These are phyloP conservation scores for Pyrenophora teres DNA, from an alignment of 2,329 filamentous ascomycete species.

Conservation along the genomic window DNA sequence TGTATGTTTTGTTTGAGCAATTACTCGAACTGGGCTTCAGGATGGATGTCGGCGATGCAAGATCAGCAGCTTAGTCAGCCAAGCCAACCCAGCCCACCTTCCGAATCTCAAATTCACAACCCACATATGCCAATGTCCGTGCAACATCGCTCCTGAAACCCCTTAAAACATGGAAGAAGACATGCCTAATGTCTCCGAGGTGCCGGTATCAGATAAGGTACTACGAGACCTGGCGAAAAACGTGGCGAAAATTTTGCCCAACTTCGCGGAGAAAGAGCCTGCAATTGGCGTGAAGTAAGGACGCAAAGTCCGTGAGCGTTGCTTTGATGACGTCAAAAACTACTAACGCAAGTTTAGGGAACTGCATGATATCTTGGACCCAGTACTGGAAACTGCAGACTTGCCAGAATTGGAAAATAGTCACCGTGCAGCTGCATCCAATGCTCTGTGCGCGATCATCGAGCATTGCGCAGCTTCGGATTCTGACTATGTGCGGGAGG, in stretches of 20 bases:
- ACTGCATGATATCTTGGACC: constrained; percentile 33
- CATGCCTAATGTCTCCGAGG: neutral
- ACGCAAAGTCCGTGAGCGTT: constrained; percentile 43
- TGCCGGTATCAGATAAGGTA: constrained; percentile 33
- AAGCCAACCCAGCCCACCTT: neutral
- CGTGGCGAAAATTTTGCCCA: constrained; percentile 30
- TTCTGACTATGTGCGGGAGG: constrained; percentile 29
- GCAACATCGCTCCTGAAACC: neutral
- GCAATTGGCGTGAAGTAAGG: constrained; percentile 44
- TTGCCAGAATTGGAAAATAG: constrained; percentile 37
- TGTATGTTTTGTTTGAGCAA: no score
- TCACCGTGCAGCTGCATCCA: constrained; percentile 54
- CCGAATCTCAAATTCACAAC: constrained; percentile 3
- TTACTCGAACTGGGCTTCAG: no score
- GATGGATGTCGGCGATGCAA: neutral
- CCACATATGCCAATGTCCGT: constrained; percentile 3
- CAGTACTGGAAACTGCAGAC: constrained; percentile 42
- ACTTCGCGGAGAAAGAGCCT: constrained; percentile 31
- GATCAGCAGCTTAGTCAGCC: constrained; percentile 4
- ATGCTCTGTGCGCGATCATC: constrained; percentile 52
- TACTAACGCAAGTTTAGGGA: constrained; percentile 35
- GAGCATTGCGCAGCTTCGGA: constrained; percentile 46
- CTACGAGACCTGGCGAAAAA: constrained; percentile 37
- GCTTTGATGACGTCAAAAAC: constrained; percentile 11
- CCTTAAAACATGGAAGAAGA: constrained; percentile 16